These are phyloP conservation scores for Darksidea phi DNA, from an alignment of 495 filamentous ascomycete genomes.

Conservation along the genomic window DNA sequence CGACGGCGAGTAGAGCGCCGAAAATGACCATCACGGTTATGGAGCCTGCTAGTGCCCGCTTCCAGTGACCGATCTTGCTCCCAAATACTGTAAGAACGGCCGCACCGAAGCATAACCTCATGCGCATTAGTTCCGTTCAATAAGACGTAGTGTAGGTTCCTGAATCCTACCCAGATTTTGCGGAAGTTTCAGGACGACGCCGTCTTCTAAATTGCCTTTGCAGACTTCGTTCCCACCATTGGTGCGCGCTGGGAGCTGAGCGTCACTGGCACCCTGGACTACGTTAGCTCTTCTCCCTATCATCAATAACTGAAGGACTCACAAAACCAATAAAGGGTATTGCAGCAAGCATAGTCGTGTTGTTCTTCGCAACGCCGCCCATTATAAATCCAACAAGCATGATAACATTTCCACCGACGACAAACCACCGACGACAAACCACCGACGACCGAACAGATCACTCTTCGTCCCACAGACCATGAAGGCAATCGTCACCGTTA, in stretches of 20 bases:
- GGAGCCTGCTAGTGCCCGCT: conserved; percentile 36
- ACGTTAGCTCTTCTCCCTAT: background rate
- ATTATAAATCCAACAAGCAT: conserved; percentile 28
- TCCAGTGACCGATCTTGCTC: conserved; percentile 39
- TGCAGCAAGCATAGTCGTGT: conserved; percentile 18
- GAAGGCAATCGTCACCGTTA: conserved; percentile 38
- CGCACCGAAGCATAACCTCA: conserved; percentile 37
- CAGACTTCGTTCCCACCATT: too few relatives aligned
- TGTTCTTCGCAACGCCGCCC: conserved; percentile 21
- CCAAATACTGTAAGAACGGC: conserved; percentile 40
- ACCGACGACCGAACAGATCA: conserved; percentile 37
- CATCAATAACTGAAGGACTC: background rate
- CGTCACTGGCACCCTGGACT: conserved; percentile 19
- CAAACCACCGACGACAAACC: conserved; percentile 36
- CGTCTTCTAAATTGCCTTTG: conserved; percentile 34
- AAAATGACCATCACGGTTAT: conserved; percentile 42
- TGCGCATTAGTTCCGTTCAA: conserved; percentile 1
- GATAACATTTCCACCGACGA: conserved; percentile 34
- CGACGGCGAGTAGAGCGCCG: conserved; percentile 33
- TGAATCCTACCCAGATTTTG: conserved; percentile 37
- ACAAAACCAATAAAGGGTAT: conserved; percentile 28
- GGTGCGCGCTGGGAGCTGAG: too few relatives aligned
- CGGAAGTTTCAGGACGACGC: conserved; percentile 37
- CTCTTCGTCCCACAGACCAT: conserved; percentile 39
- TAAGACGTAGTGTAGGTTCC: too few relatives aligned